Evolutionary conservation across 345 rosid species (phyloP), one percentile per base, ranked within the genome.

Genomic region (Iberis pinnata): DNA sequence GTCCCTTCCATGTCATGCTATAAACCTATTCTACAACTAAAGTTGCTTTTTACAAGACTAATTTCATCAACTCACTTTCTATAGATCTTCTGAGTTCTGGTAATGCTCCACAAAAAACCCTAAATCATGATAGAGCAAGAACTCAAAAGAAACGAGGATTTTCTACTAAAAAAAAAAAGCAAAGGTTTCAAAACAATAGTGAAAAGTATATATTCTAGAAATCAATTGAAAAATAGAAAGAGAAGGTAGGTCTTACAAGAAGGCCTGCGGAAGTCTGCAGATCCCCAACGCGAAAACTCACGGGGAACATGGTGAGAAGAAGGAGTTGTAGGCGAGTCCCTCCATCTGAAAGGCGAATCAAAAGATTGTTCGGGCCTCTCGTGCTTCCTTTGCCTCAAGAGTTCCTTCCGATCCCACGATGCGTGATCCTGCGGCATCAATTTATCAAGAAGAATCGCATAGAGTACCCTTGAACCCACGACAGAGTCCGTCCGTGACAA

Each of bases 361-460:
- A 75, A 51, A 51, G 75, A 69, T 19, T 70, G 73, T 35, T 80
- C 84, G 45, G 79, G 75, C 78, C 94, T 76, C 17, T 86, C 95
- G 79, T 78, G 77, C 84, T 83, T 85, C 85, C 94, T 76, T 70
- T 83, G 92, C 78, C 75, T 82, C 59, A 71, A 75, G 69, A 80
- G 78, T 60, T 83, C 95, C 70, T 84, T 88, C 80, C 94, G 93
- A 77, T 85, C 95, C 88, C 76, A 84, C 52, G 90, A 82, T 64
- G 73, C 76, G 70, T 90, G 85, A 76, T 92, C 94, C 33, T 86
- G 82, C 82, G 99, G 97, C 99, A 88, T 93, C 72, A 80, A 83
- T 48, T 60, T 65, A 70, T 43, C 62, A 61, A 43, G 24, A 59
- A 56, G 66, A 69, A 67, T 72, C 73, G 75, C 86, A 74, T 80